Conservation (phyloP, 495 filamentous ascomycete genomes). For the Neurospora africana region DNA sequence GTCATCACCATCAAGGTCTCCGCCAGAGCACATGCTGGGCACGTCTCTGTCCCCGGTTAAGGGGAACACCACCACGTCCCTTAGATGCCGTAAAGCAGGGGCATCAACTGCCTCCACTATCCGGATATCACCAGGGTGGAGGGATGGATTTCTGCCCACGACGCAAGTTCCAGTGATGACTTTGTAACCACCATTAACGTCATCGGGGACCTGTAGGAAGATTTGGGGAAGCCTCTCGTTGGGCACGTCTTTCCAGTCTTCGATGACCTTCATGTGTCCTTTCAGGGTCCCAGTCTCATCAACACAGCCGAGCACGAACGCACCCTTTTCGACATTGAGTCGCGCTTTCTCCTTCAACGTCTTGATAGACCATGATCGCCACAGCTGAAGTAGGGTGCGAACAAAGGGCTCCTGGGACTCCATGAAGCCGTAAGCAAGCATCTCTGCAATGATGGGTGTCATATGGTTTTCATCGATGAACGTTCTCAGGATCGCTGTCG, state of each 20-base stretch:
- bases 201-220: constrained; percentile 63
- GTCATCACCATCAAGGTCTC: constrained; percentile 93
- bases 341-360: constrained; percentile 86
- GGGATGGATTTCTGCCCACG: constrained; percentile 83
- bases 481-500: constrained; percentile 53
- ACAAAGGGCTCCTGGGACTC: constrained; percentile 65
- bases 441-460: constrained; percentile 58
- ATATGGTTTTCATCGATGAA: constrained; percentile 81
- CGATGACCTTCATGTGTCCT: constrained; percentile 41
- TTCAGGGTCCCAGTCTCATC: constrained; percentile 72
- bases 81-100: constrained; percentile 59
- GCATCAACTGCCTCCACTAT: constrained; percentile 77
- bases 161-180: constrained; percentile 72
- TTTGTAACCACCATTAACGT: constrained; percentile 40
- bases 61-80: constrained; percentile 80
- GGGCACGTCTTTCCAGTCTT: constrained; percentile 22
- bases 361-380: constrained; percentile 76
- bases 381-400: constrained; percentile 59
- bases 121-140: constrained; percentile 88
- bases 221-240: constrained; percentile 63
- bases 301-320: constrained; percentile 78
- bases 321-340: constrained; percentile 70
- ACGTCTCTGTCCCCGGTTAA: constrained; percentile 74
- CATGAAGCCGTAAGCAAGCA: constrained; percentile 78
- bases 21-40: constrained; percentile 89